Conservation (phyloP, 2,329 filamentous ascomycete species). For the Fusarium ambrosium region DNA sequence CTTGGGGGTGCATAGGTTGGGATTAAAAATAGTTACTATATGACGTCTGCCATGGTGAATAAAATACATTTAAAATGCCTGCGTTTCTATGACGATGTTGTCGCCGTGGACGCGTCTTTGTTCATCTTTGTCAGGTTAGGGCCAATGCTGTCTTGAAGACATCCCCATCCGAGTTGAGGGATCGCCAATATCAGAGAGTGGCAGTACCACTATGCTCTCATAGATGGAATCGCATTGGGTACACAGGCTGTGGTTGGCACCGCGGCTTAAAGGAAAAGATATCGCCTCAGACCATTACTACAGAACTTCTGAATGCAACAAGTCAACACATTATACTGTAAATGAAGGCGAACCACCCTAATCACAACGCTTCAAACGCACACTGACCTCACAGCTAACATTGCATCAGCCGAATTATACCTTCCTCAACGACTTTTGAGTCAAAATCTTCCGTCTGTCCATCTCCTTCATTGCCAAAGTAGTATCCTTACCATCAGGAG, state of each 20-base stretch:
- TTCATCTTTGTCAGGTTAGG: background rate
- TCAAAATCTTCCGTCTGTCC: conserved; percentile 45
- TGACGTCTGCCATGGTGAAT: background rate
- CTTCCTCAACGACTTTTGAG: conserved; percentile 41
- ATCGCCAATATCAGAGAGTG: background rate
- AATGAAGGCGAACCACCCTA: background rate
- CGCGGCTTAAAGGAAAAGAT: background rate
- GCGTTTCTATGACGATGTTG: background rate
- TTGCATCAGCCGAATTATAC: conserved; percentile 3
- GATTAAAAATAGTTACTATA: background rate
- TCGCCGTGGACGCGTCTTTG: background rate
- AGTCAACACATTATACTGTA: background rate
- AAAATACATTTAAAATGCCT: background rate
- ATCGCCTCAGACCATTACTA: background rate
- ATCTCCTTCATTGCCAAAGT: conserved; percentile 49
- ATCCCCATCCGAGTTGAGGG: background rate
- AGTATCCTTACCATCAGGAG: conserved; percentile 31
- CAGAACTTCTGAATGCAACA: background rate
- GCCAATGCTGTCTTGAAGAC: background rate
- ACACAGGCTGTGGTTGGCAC: background rate
- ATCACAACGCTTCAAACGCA: background rate
- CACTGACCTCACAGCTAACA: background rate
- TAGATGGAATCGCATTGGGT: background rate
- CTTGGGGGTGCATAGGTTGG: background rate
- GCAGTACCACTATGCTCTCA: background rate